A percentile compares a stretch with the other conserved stretches of the same genome.
phyloP scores from a whole-genome alignment of 495 filamentous ascomycete species.

The Penicillium verhagenii region DNA sequence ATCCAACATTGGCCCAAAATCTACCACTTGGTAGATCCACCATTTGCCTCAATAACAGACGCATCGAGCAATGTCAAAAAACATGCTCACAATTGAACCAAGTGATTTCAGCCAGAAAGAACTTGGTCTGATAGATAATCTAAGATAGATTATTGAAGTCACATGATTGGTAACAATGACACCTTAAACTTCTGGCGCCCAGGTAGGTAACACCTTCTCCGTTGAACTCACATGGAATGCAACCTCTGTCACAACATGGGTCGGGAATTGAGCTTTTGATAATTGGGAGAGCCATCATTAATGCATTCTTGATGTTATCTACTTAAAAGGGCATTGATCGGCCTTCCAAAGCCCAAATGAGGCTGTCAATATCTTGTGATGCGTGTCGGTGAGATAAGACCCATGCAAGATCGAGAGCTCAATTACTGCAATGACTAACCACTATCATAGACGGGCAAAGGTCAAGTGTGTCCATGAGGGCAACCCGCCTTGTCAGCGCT shows the following conservation, averaged over 20 bases:
- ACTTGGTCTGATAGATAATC: too few relatives aligned
- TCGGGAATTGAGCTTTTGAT: not conserved
- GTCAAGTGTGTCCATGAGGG: slow-evolving; percentile 46
- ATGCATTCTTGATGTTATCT: not conserved
- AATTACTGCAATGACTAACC: not conserved
- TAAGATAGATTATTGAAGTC: too few relatives aligned
- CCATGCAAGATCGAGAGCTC: not conserved
- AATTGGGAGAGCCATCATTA: not conserved
- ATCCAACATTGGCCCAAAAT: too few relatives aligned
- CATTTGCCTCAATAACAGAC: too few relatives aligned
- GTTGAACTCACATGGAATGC: not conserved
- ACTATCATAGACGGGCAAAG: slow-evolving; percentile 33
- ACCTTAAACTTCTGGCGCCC: slow-evolving; percentile 12
- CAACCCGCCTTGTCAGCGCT: slow-evolving; percentile 40
- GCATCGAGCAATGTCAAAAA: too few relatives aligned
- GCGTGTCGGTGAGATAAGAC: slow-evolving; percentile 34
- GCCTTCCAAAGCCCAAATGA: slow-evolving; percentile 23
- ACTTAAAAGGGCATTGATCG: not conserved
- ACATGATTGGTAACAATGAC: slow-evolving; percentile 12
- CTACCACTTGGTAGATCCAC: too few relatives aligned
- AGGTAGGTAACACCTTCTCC: not conserved
- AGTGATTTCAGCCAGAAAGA: too few relatives aligned
- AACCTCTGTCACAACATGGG: not conserved
- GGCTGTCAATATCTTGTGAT: slow-evolving; percentile 45
- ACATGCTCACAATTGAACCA: too few relatives aligned